phyloP scores from a whole-genome alignment of 495 filamentous ascomycete species.

The Copromyces sp. region DNA sequence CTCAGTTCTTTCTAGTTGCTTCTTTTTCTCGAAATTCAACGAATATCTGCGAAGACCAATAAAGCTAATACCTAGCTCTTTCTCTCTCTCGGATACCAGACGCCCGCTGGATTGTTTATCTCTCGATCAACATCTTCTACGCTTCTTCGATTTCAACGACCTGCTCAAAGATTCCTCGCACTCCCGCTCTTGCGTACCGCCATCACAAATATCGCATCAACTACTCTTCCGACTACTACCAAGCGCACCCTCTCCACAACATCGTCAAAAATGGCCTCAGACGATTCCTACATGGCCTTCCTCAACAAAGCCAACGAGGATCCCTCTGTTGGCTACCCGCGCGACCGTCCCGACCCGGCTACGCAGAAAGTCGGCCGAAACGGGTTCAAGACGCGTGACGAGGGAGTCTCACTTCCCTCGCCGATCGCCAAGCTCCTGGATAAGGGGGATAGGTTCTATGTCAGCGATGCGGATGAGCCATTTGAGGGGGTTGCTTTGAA shows the following conservation, averaged over 20 bases:
- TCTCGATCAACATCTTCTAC: neutral
- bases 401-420: slow-evolving; percentile 43
- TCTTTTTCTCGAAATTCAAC: neutral
- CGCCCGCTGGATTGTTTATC: neutral
- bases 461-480: slow-evolving; percentile 74
- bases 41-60: neutral
- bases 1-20: neutral
- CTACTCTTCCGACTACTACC: neutral
- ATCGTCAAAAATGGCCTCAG: slow-evolving; percentile 51
- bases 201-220: neutral
- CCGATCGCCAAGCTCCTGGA: slow-evolving; percentile 40
- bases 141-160: neutral
- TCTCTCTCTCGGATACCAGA: neutral
- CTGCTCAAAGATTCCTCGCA: neutral
- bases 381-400: slow-evolving; percentile 41
- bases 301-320: slow-evolving; percentile 75
- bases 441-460: slow-evolving; percentile 48
- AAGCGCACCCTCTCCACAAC: neutral
- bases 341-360: neutral
- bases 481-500: slow-evolving; percentile 64
- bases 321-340: slow-evolving; percentile 35
- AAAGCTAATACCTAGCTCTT: neutral
- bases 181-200: neutral
- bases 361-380: neutral
- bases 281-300: slow-evolving; percentile 72